Base-by-base conservation (phyloP, 2,329 filamentous ascomycete species). In the Arthroderma sp. region DNA sequence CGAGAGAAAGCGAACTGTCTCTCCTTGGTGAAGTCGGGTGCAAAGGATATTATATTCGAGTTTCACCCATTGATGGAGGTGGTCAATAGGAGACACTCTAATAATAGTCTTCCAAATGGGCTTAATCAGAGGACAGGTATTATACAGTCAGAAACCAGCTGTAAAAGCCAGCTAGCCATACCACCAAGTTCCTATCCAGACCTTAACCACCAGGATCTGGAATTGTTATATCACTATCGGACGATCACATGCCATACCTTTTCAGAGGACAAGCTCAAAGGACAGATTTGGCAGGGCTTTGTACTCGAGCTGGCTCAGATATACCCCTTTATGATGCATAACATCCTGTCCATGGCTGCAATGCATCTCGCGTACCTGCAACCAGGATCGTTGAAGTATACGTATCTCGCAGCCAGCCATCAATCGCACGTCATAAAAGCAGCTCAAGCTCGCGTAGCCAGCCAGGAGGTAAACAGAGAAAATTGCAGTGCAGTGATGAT, bases 181-280 rank as follows among this genome's bases (percentile, higher is more conserved):
- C 57, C 57, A 47, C 59, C 62, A 11, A 43, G 49, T 6, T 57
- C 56, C 11, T 55, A 62, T 54, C 43, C 61, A 41, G 55, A 65
- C 44, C 56, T 71, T 25, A 61, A 69, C n/a, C 8, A 21, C 9
- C 35, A 54, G 13, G 73, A 75, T 58, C 62, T 75, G n/a, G 70
- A 74, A 58, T 63, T 76, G 19, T 67, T 76, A 54, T 71, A 75
- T 59, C 66, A 69, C 57, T 75, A 71, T 58, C 68, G 68, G 7
- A 70, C 66, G 7, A 58, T 63, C 13, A 69, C 67, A 33, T 69
- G 68, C 44, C 59, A 56, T 47, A 65, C 64, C 1, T 56, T 66
- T 3, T 62, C 64, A 2, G 49, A 59, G 9, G 56, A 61, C 28
- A 37, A 41, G 13, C 43, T 55, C 23, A 63, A 60, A 33, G 25